These are phyloP conservation scores for Cardiospermum halicacabum DNA, from an alignment of 345 rosid genomes.

Conservation along the genomic window DNA sequence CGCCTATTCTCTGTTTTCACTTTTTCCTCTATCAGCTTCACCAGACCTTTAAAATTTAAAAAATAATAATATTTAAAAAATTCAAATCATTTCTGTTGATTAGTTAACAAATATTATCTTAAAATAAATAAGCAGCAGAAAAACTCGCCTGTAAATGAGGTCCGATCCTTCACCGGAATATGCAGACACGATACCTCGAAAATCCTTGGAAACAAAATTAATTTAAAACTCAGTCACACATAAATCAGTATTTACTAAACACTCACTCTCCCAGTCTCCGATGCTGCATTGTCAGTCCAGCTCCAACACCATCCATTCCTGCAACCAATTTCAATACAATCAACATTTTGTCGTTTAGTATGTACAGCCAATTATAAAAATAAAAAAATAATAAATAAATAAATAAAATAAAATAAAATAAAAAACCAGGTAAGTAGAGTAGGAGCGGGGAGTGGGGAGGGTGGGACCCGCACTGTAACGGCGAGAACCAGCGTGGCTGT, in stretches of 20 bases:
- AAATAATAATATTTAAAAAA: neutral
- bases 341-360: no score
- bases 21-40: conserved; percentile 47
- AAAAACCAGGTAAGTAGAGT: conserved; percentile 49
- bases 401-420: neutral
- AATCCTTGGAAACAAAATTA: conserved; percentile 33
- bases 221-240: no score
- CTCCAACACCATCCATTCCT: conserved; percentile 70
- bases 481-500: conserved; percentile 64
- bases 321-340: neutral
- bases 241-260: no score
- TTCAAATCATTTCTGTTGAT: no score
- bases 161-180: conserved; percentile 68
- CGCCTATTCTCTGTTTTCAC: conserved; percentile 33
- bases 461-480: conserved; percentile 35
- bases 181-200: conserved; percentile 75
- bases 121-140: neutral
- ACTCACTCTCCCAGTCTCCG: conserved; percentile 57
- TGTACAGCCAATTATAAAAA: neutral
- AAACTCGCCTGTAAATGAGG: conserved; percentile 48
- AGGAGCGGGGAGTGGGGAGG: conserved; percentile 42
- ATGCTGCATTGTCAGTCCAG: conserved; percentile 55
- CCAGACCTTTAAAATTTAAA: conserved; percentile 66
- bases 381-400: neutral
- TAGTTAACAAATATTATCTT: no score